Evolutionary conservation across 2,329 filamentous ascomycete species (phyloP).

Genomic region (Juglanconis juglandina): DNA sequence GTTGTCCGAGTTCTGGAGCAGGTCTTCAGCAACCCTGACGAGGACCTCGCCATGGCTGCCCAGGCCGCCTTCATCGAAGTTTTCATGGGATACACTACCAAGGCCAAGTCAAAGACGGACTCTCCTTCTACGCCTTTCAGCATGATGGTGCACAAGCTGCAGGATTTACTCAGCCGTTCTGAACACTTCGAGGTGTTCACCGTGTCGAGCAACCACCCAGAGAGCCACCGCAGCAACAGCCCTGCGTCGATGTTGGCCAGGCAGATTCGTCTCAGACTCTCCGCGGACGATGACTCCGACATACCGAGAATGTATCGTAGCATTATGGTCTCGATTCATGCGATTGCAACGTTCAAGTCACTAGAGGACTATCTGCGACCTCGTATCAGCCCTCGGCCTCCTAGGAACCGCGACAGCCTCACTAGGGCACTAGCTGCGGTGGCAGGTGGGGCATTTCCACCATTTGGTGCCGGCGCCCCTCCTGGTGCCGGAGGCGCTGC

Average conservation of each 20-base stretch:
- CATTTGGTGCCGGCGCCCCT: conserved; percentile 38
- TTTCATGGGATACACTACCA: conserved; percentile 78
- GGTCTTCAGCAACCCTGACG: conserved; percentile 72
- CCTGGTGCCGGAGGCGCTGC: conserved; percentile 49
- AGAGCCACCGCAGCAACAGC: conserved; percentile 71
- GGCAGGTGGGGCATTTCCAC: conserved; percentile 64
- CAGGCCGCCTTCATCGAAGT: conserved; percentile 83
- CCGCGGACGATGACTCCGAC: conserved; percentile 85
- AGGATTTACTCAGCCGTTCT: conserved; percentile 91
- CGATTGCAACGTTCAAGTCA: conserved; percentile 95
- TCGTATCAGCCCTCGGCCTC: conserved; percentile 60
- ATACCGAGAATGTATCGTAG: conserved; percentile 85
- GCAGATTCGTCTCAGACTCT: conserved; percentile 83
- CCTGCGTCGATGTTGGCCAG: conserved; percentile 95
- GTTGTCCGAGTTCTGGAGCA: conserved; percentile 81
- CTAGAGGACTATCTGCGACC: conserved; percentile 93
- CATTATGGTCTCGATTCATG: conserved; percentile 98
- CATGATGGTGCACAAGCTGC: conserved; percentile 86
- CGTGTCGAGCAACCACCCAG: conserved; percentile 71
- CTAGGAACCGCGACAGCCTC: conserved; percentile 60
- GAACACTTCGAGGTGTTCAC: conserved; percentile 98
- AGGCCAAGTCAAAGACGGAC: conserved; percentile 62
- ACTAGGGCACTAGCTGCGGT: conserved; percentile 71
- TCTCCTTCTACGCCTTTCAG: conserved; percentile 82
- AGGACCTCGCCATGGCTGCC: conserved; percentile 60